Evolutionary conservation across 2,329 filamentous ascomycete species (phyloP).

Genomic region (Chaetothyriales sp.): DNA sequence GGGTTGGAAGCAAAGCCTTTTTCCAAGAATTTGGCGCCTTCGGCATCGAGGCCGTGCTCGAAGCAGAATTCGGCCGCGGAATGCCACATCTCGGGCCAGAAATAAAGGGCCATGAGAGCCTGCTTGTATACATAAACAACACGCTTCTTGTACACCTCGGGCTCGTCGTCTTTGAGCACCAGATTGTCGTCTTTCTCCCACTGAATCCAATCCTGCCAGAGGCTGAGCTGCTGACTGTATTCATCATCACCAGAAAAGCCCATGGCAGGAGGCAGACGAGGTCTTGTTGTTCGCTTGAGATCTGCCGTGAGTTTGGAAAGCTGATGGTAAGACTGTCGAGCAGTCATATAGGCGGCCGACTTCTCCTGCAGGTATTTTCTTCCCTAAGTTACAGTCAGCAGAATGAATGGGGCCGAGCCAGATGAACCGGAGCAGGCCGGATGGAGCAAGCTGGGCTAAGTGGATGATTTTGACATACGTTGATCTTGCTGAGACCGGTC

Average conservation of each 20-base stretch:
- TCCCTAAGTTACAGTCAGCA: conserved; percentile 40
- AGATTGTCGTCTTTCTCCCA: conserved; percentile 93
- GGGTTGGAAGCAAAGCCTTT: conserved; percentile 81
- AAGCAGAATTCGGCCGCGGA: conserved; percentile 90
- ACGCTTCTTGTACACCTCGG: conserved; percentile 56
- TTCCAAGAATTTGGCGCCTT: conserved; percentile 63
- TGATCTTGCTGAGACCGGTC: conserved; percentile 81
- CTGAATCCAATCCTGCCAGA: conserved; percentile 86
- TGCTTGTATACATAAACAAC: conserved; percentile 87
- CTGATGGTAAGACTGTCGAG: conserved; percentile 74
- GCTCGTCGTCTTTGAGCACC: conserved; percentile 69
- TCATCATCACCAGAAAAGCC: conserved; percentile 80
- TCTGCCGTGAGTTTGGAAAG: conserved; percentile 76
- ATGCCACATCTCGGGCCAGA: conserved; percentile 93
- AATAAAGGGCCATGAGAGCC: conserved; percentile 79
- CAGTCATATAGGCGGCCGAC: conserved; percentile 89
- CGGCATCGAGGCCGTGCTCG: conserved; percentile 53
- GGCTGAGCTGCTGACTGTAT: conserved; percentile 64
- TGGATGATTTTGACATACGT: conserved; percentile 38
- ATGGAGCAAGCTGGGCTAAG: no score
- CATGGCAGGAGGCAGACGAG: conserved; percentile 63
- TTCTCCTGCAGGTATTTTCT: conserved; percentile 89
- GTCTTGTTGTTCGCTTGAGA: conserved; percentile 61
- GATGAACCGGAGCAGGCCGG: background rate
- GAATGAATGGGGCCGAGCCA: background rate